phyloP scores from a whole-genome alignment of 768 basidiomycete species.

The Mrakia blollopis region DNA sequence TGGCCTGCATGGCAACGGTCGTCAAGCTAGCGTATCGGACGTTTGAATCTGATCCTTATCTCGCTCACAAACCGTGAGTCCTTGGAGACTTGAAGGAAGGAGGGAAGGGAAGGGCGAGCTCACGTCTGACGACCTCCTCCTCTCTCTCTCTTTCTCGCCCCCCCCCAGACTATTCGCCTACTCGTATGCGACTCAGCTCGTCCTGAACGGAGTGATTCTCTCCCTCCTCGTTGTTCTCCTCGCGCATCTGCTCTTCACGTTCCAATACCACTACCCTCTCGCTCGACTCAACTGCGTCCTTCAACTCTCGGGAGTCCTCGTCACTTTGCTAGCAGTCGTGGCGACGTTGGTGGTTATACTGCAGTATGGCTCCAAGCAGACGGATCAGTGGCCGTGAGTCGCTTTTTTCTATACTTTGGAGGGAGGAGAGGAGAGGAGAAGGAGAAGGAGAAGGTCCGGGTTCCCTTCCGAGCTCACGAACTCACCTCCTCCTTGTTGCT shows the following conservation, averaged over 20 bases:
- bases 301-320: constrained; percentile 75
- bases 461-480: background rate
- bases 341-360: constrained; percentile 75
- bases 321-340: constrained; percentile 69
- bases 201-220: constrained; percentile 75
- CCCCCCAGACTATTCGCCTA: constrained; percentile 57
- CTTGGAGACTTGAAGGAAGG: too few relatives aligned
- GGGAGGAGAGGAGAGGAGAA: too few relatives aligned
- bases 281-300: constrained; percentile 87
- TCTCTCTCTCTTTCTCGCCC: background rate
- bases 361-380: constrained; percentile 56
- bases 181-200: constrained; percentile 84
- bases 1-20: too few relatives aligned
- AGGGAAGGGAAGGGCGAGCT: background rate
- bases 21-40: too few relatives aligned
- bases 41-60: too few relatives aligned
- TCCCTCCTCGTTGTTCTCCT: constrained; percentile 79
- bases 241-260: constrained; percentile 89
- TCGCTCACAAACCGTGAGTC: too few relatives aligned
- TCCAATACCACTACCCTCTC: constrained; percentile 91
- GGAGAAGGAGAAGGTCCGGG: too few relatives aligned
- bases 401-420: background rate
- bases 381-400: constrained; percentile 46
- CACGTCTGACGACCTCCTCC: background rate
- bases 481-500: background rate